Conservation (phyloP, 352 stramenopile genomes). For the Phytophthora boehmeriae region DNA sequence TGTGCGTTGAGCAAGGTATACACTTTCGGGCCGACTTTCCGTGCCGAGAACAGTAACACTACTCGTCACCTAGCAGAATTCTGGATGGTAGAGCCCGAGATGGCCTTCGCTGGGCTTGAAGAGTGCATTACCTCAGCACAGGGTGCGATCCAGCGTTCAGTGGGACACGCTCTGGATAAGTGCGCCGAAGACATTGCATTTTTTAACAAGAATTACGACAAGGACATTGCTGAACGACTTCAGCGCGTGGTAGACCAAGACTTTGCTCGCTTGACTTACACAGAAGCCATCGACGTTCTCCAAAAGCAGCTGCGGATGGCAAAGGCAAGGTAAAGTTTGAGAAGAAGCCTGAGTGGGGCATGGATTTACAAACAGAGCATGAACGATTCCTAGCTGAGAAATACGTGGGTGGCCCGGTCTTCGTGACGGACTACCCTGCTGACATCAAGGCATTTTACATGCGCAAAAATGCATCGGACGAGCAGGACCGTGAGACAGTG, state of each 20-base stretch:
- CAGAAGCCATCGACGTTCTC: slow-evolving; percentile 94
- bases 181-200: slow-evolving; percentile 94
- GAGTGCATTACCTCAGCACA: slow-evolving; percentile 96
- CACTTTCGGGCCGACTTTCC: slow-evolving; percentile 99
- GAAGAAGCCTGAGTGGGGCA: slow-evolving; percentile 90
- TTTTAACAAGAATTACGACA: slow-evolving; percentile 93
- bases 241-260: slow-evolving; percentile 79
- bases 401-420: slow-evolving; percentile 82
- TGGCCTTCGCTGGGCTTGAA: slow-evolving; percentile 78
- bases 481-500: slow-evolving; percentile 91
- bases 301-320: slow-evolving; percentile 61
- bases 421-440: slow-evolving; percentile 99
- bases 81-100: slow-evolving; percentile 98
- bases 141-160: slow-evolving; percentile 89
- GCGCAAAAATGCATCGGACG: slow-evolving; percentile 92
- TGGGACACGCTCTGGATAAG: slow-evolving; percentile 80
- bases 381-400: slow-evolving; percentile 95
- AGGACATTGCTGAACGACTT: slow-evolving; percentile 83
- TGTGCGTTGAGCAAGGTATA: slow-evolving; percentile 98
- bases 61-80: slow-evolving; percentile 97
- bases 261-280: slow-evolving; percentile 95
- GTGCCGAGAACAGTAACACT: slow-evolving; percentile 98
- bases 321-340: slow-evolving; percentile 76
- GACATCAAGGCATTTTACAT: slow-evolving; percentile 99
- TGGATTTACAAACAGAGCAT: slow-evolving; percentile 97